Percentiles rank a stretch among this genome's conserved stretches.
These are phyloP conservation scores for Penicillium chermesinum DNA, from an alignment of 495 filamentous ascomycete species.

Conservation along the genomic window DNA sequence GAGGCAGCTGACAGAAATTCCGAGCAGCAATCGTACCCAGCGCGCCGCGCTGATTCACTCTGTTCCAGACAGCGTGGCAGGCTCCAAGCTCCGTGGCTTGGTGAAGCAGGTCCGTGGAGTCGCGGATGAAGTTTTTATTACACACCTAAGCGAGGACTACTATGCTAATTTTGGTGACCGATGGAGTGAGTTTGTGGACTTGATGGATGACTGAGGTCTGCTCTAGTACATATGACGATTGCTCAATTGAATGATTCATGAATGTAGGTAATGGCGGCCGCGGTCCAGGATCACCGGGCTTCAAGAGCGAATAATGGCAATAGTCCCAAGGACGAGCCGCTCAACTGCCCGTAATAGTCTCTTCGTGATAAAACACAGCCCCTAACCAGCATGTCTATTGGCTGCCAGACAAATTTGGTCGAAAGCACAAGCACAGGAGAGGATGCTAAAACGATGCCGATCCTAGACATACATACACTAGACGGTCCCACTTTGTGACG, in stretches of 20 bases:
- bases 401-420: not conserved
- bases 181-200: slow-evolving; percentile 40
- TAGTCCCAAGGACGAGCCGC: no score
- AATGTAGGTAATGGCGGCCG: no score
- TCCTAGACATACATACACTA: not conserved
- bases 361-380: no score
- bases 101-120: slow-evolving; percentile 32
- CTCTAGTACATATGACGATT: no score
- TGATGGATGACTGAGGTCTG: slow-evolving; percentile 28
- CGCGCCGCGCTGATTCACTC: slow-evolving; percentile 42
- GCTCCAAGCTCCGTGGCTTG: slow-evolving; percentile 27
- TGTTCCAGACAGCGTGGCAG: slow-evolving; percentile 30
- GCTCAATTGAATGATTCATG: not conserved
- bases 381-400: no score
- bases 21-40: slow-evolving; percentile 29
- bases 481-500: not conserved
- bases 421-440: not conserved
- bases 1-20: slow-evolving; percentile 30
- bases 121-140: slow-evolving; percentile 42
- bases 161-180: slow-evolving; percentile 40
- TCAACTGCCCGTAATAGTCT: no score
- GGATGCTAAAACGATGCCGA: not conserved
- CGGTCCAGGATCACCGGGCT: no score
- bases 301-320: no score
- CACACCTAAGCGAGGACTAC: slow-evolving; percentile 38